Evolutionary conservation across 441 rosid species (phyloP).

Genomic region (Syzygium malaccense): DNA sequence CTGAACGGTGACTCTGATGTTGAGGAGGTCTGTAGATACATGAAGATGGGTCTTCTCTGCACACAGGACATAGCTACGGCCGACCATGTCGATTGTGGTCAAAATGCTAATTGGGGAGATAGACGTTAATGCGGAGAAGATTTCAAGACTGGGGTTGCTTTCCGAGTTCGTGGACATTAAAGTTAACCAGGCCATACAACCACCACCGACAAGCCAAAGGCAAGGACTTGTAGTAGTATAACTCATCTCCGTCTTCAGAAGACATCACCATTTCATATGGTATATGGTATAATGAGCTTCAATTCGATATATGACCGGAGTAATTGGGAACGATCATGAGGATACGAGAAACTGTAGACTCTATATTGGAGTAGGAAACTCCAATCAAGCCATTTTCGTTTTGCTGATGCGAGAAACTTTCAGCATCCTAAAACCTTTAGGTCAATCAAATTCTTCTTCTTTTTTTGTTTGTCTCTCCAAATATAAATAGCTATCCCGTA

Average conservation of each 20-base stretch:
- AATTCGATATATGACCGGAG: slow-evolving; percentile 43
- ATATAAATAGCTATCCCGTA: too few relatives aligned
- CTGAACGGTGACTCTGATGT: slow-evolving; percentile 19
- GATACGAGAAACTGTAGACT: background rate
- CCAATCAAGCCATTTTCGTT: background rate
- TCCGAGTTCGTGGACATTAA: slow-evolving; percentile 28
- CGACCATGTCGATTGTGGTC: slow-evolving; percentile 38
- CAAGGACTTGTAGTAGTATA: background rate
- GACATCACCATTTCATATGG: slow-evolving; percentile 23
- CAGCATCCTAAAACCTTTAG: background rate
- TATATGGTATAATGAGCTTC: slow-evolving; percentile 51
- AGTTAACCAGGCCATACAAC: background rate
- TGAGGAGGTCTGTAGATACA: slow-evolving; percentile 38
- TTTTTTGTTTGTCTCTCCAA: background rate
- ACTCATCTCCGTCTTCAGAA: slow-evolving; percentile 17
- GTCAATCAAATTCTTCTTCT: background rate
- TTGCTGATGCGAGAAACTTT: background rate
- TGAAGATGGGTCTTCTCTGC: slow-evolving; percentile 58
- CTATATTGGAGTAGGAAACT: background rate
- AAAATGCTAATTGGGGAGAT: slow-evolving; percentile 40
- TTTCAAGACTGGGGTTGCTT: slow-evolving; percentile 42
- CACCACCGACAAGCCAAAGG: background rate
- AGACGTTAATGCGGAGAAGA: slow-evolving; percentile 18
- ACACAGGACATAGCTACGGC: slow-evolving; percentile 52
- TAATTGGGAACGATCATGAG: slow-evolving; percentile 1